A percentile compares a stretch with the other conserved stretches of the same genome.
phyloP scores from a whole-genome alignment of 352 stramenopile genomes.

The Pythium utonaiense region DNA sequence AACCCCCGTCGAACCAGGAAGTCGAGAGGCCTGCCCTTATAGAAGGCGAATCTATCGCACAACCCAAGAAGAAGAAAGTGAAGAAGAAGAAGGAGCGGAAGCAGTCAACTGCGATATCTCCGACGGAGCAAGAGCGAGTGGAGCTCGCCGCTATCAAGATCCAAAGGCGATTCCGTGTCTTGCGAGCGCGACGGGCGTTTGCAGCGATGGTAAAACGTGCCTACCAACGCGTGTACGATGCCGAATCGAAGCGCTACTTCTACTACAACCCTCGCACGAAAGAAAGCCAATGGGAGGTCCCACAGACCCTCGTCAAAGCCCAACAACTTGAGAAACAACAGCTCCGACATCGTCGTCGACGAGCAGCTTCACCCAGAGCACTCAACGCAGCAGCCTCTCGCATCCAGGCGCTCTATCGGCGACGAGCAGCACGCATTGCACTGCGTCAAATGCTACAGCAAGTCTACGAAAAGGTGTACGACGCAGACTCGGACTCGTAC shows the following conservation, averaged over 20 bases:
- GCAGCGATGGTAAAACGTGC: slow-evolving; percentile 24
- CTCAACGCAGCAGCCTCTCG: slow-evolving; percentile 12
- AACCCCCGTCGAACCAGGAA: background rate
- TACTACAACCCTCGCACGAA: slow-evolving; percentile 43
- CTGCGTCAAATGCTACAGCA: slow-evolving; percentile 22
- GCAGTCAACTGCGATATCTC: background rate
- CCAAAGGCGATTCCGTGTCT: slow-evolving; percentile 28
- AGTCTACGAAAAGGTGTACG: slow-evolving; percentile 35
- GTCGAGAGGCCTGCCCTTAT: no score
- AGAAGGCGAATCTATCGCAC: background rate
- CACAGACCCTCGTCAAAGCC: slow-evolving; percentile 10
- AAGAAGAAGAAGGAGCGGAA: slow-evolving; percentile 9
- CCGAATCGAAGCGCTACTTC: slow-evolving; percentile 34
- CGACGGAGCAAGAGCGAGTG: background rate
- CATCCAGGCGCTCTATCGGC: slow-evolving; percentile 27
- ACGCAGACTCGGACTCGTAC: slow-evolving; percentile 25
- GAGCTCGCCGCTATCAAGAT: slow-evolving; percentile 20
- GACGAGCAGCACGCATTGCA: slow-evolving; percentile 14
- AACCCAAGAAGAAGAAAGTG: background rate
- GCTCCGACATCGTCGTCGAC: background rate
- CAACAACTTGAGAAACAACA: background rate
- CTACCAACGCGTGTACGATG: slow-evolving; percentile 31
- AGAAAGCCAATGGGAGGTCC: slow-evolving; percentile 35
- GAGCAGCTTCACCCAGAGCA: background rate
- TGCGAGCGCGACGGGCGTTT: slow-evolving; percentile 26